These are phyloP conservation scores for Pythium monospermum DNA, from an alignment of 352 stramenopile genomes.

Conservation along the genomic window DNA sequence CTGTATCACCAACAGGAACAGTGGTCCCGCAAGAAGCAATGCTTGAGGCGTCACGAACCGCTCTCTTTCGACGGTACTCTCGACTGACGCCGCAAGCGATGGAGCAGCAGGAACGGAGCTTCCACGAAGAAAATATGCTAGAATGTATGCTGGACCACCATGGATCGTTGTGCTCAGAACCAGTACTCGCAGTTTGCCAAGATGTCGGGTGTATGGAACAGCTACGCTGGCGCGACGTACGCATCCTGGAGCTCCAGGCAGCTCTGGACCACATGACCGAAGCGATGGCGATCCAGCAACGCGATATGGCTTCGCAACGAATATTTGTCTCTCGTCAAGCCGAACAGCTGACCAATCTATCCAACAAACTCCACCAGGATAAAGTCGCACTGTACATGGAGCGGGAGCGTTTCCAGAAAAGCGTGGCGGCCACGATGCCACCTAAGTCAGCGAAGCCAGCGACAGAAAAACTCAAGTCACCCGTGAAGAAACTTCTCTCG, in stretches of 20 bases:
- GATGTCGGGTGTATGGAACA: constrained; percentile 22
- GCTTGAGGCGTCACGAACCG: constrained; percentile 12
- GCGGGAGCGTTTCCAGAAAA: constrained; percentile 18
- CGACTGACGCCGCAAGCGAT: constrained; percentile 10
- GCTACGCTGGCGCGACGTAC: constrained; percentile 27
- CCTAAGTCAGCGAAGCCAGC: not conserved
- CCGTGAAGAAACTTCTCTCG: constrained; percentile 14
- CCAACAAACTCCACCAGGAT: constrained; percentile 29
- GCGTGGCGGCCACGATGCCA: not conserved
- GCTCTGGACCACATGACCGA: constrained; percentile 37
- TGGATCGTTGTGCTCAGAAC: constrained; percentile 7
- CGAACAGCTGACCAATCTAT: constrained; percentile 30
- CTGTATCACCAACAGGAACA: not conserved
- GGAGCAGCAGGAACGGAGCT: constrained; percentile 14
- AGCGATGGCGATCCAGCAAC: constrained; percentile 37
- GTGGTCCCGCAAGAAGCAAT: constrained; percentile 1
- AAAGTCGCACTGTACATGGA: constrained; percentile 30
- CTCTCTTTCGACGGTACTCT: constrained; percentile 20
- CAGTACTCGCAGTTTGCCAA: constrained; percentile 11
- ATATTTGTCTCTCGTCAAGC: constrained; percentile 27
- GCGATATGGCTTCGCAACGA: constrained; percentile 30
- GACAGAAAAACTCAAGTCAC: constrained; percentile 12
- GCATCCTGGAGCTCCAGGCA: constrained; percentile 29
- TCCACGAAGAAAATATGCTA: constrained; percentile 11
- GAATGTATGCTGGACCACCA: not conserved